Evolutionary conservation across 352 stramenopile genomes (phyloP).

Genomic region (Phytophthora nicotianae): DNA sequence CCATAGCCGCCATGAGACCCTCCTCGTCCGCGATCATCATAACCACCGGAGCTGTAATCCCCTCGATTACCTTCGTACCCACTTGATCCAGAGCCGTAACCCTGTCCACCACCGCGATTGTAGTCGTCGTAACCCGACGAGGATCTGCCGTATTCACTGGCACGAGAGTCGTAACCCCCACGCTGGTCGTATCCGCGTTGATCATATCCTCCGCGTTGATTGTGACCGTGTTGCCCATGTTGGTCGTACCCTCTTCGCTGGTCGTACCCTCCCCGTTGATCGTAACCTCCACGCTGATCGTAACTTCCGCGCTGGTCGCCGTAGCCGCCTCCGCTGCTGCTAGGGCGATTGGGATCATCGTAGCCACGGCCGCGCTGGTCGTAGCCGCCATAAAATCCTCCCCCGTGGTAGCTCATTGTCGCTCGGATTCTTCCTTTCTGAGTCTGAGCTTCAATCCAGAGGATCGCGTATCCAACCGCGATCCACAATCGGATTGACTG

Average conservation of each 20-base stretch:
- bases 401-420: conserved; percentile 27
- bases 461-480: conserved; percentile 1
- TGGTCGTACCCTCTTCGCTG: conserved; percentile 21
- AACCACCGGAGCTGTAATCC: conserved; percentile 11
- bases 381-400: conserved; percentile 10
- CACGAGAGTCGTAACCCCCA: conserved; percentile 3
- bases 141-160: conserved; percentile 8
- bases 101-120: not conserved
- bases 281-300: conserved; percentile 15
- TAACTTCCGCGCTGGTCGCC: conserved; percentile 7
- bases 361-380: conserved; percentile 21
- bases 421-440: not conserved
- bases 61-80: conserved; percentile 7
- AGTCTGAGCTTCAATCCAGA: not conserved
- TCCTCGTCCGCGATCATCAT: conserved; percentile 9
- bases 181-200: conserved; percentile 22
- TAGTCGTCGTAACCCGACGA: conserved; percentile 20
- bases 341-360: conserved; percentile 13
- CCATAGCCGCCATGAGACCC: conserved; percentile 2
- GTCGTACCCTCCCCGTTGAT: conserved; percentile 20
- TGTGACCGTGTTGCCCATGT: conserved; percentile 4
- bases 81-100: conserved; percentile 8
- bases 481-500: not conserved
- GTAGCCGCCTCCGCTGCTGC: conserved; percentile 8
- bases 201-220: conserved; percentile 23